Conservation (phyloP, 768 basidiomycete species). For the Amanita inopinata region DNA sequence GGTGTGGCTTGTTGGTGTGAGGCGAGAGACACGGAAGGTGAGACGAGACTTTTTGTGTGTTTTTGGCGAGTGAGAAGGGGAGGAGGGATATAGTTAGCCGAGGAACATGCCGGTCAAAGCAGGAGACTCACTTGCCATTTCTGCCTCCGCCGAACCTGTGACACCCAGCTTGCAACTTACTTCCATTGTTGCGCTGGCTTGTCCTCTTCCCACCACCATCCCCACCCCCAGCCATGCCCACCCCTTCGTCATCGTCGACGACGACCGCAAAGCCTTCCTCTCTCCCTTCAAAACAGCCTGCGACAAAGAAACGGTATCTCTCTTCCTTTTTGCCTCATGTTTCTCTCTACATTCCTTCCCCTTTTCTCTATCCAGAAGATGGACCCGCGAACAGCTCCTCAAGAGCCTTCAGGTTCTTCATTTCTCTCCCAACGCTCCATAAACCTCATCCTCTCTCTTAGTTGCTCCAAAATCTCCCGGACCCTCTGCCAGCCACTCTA, state of each 20-base stretch:
- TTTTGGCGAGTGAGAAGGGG: background rate
- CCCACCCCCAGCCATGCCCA: slow-evolving; percentile 12
- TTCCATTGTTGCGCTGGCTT: slow-evolving; percentile 35
- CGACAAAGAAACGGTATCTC: slow-evolving; percentile 27
- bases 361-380: slow-evolving; percentile 30
- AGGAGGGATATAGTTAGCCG: slow-evolving; percentile 5
- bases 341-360: slow-evolving; percentile 14
- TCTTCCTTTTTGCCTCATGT: slow-evolving; percentile 12
- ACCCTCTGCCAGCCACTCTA: slow-evolving; percentile 34
- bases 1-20: background rate
- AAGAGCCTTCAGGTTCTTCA: slow-evolving; percentile 33
- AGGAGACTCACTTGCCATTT: slow-evolving; percentile 12
- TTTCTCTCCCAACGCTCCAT: slow-evolving; percentile 8
- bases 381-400: slow-evolving; percentile 40
- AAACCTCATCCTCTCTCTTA: slow-evolving; percentile 22
- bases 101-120: slow-evolving; percentile 4
- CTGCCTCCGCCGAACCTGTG: slow-evolving; percentile 21
- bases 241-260: slow-evolving; percentile 11
- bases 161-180: slow-evolving; percentile 20
- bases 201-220: slow-evolving; percentile 38
- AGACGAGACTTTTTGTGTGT: too few species aligned
- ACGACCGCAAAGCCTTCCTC: slow-evolving; percentile 14
- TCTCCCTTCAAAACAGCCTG: slow-evolving; percentile 13
- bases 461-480: slow-evolving; percentile 21
- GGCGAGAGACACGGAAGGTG: slow-evolving; percentile 6